These are phyloP conservation scores for Tillandsia leiboldiana DNA, from an alignment of 176 grass and related monocot species.

Conservation along the genomic window DNA sequence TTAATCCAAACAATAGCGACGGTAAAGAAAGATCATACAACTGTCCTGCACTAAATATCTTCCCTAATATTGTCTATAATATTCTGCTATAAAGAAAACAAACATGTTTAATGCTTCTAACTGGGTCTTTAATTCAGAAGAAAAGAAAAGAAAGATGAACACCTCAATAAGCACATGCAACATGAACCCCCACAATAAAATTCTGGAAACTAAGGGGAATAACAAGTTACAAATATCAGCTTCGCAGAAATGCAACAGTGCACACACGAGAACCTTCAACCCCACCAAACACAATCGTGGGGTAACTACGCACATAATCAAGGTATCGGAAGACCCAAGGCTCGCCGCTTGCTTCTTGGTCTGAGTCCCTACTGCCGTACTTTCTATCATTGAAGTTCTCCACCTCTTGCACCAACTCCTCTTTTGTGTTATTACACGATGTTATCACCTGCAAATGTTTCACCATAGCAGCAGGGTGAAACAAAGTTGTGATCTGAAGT, in stretches of 20 bases:
- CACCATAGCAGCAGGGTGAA: neutral
- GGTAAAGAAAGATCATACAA: too few relatives aligned
- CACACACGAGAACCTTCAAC: constrained; percentile 76
- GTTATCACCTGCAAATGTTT: constrained; percentile 57
- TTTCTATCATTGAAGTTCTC: constrained; percentile 52
- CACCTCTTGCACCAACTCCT: constrained; percentile 76
- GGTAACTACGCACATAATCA: constrained; percentile 79
- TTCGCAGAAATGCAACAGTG: constrained; percentile 63
- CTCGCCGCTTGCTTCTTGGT: constrained; percentile 16
- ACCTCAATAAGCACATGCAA: too few relatives aligned
- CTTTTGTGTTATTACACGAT: constrained; percentile 81
- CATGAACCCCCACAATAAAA: too few relatives aligned
- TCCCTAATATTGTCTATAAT: too few relatives aligned
- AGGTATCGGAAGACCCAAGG: constrained; percentile 52
- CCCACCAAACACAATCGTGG: constrained; percentile 70
- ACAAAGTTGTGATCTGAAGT: neutral
- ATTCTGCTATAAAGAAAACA: too few relatives aligned
- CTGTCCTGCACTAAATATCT: too few relatives aligned
- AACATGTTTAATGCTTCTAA: too few relatives aligned
- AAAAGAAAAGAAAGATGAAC: too few relatives aligned
- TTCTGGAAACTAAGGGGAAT: too few relatives aligned
- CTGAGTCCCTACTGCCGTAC: constrained; percentile 14
- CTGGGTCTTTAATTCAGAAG: too few relatives aligned
- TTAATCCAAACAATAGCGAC: too few relatives aligned
- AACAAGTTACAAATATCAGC: constrained; percentile 1